These are phyloP conservation scores for Beauveria caledonica DNA, from an alignment of 2,329 filamentous ascomycete species.

Conservation along the genomic window DNA sequence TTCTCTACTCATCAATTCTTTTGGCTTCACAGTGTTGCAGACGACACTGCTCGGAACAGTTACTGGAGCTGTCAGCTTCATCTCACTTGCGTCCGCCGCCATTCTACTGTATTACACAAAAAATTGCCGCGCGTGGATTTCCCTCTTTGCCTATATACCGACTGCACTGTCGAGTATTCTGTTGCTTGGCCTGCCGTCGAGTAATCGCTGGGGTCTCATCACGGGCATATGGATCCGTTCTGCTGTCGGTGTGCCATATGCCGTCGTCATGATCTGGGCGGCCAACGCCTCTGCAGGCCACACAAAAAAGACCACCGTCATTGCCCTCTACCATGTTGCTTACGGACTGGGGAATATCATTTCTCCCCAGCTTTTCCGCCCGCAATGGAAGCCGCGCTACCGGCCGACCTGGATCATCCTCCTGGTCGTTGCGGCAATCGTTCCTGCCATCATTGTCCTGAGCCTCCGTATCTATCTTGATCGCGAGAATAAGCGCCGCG, in stretches of 20 bases:
- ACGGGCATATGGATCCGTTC: slow-evolving; percentile 14
- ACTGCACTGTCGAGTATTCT: slow-evolving; percentile 13
- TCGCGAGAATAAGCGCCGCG: slow-evolving; percentile 12
- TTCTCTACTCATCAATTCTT: slow-evolving; percentile 35
- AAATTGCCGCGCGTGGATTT: slow-evolving; percentile 14
- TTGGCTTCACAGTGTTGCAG: slow-evolving; percentile 31
- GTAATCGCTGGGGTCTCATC: slow-evolving; percentile 15
- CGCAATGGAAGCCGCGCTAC: slow-evolving; percentile 15
- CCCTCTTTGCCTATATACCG: slow-evolving; percentile 12
- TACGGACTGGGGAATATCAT: slow-evolving; percentile 28
- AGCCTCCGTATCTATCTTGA: slow-evolving; percentile 9
- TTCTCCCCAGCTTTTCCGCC: slow-evolving; percentile 25
- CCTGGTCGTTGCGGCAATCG: slow-evolving; percentile 13
- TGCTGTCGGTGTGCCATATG: slow-evolving; percentile 15
- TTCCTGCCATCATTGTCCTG: slow-evolving; percentile 12
- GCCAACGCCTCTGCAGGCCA: slow-evolving; percentile 22
- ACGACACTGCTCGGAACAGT: slow-evolving; percentile 22
- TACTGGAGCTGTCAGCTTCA: slow-evolving; percentile 10
- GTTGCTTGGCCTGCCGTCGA: slow-evolving; percentile 10
- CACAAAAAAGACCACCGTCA: slow-evolving; percentile 34
- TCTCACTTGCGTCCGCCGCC: slow-evolving; percentile 7
- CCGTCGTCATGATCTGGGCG: slow-evolving; percentile 17
- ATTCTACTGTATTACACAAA: slow-evolving; percentile 7
- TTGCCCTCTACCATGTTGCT: slow-evolving; percentile 29
- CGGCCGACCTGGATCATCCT: slow-evolving; percentile 18